Conservation (phyloP, 352 stramenopile species). For the Albugo laibachii region DNA sequence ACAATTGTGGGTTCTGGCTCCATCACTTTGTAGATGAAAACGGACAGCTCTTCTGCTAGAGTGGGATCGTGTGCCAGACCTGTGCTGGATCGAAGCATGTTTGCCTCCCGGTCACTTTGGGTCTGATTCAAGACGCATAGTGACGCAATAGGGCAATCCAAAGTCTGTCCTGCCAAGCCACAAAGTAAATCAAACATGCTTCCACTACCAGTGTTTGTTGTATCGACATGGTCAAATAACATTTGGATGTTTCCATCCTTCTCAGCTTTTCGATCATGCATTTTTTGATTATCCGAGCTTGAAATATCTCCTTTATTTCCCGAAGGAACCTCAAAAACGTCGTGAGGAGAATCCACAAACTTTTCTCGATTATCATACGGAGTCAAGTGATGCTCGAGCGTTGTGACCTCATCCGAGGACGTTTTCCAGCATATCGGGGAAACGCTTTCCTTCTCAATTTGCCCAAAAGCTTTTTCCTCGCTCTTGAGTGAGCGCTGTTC, state of each 20-base stretch:
- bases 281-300: neutral
- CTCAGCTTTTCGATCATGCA: neutral
- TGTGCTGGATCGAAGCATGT: conserved; percentile 25
- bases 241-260: neutral
- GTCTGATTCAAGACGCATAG: conserved; percentile 41
- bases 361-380: neutral
- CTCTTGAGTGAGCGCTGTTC: neutral
- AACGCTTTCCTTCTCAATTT: too few species aligned
- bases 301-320: neutral
- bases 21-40: conserved; percentile 67
- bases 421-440: too few species aligned
- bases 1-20: conserved; percentile 52
- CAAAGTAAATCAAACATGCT: conserved; percentile 71
- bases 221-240: neutral
- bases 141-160: conserved; percentile 56
- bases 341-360: neutral
- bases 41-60: conserved; percentile 29
- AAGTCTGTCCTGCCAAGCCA: conserved; percentile 61
- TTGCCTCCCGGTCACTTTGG: conserved; percentile 5
- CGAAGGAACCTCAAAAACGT: too few species aligned
- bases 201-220: conserved; percentile 16
- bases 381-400: neutral
- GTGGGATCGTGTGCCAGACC: conserved; percentile 25
- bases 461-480: too few species aligned
- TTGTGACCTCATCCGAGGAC: too few species aligned